phyloP scores from a whole-genome alignment of 2,329 filamentous ascomycete species.

The Colletotrichum godetiae region DNA sequence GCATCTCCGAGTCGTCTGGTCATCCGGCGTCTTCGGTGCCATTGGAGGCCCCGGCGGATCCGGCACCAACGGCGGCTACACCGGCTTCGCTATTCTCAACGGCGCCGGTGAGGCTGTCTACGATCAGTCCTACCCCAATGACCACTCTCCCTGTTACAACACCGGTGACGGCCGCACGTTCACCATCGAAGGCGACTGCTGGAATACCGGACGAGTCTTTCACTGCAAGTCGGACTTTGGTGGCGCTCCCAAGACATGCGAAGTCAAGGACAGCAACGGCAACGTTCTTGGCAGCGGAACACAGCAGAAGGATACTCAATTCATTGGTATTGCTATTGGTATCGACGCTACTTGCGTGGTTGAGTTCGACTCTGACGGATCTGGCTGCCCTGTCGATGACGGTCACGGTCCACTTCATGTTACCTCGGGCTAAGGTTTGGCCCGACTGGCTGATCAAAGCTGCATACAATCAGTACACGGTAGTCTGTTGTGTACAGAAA shows the following conservation, averaged over 20 bases:
- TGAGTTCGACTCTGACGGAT: constrained; percentile 6
- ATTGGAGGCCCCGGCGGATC: background rate
- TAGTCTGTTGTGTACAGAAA: too few relatives aligned
- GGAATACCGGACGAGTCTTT: constrained; percentile 8
- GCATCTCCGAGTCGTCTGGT: constrained; percentile 19
- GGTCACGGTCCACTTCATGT: background rate
- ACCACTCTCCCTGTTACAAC: constrained; percentile 19
- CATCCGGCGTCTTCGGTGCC: background rate
- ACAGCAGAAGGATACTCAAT: constrained; percentile 9
- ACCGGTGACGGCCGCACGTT: constrained; percentile 18
- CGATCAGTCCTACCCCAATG: background rate
- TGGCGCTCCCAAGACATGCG: background rate
- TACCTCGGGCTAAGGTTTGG: background rate
- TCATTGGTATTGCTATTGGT: constrained; percentile 5
- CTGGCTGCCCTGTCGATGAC: background rate
- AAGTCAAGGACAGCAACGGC: background rate
- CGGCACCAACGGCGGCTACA: background rate
- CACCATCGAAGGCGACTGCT: constrained; percentile 18
- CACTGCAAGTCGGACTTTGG: constrained; percentile 17
- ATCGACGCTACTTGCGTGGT: constrained; percentile 6
- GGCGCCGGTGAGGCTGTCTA: constrained; percentile 16
- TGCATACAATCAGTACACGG: background rate
- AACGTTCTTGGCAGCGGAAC: constrained; percentile 11
- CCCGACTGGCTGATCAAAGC: background rate
- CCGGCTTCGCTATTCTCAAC: constrained; percentile 15